phyloP scores from a whole-genome alignment of 805 yeast genomes.

The Alloascoidea hylecoeti region DNA sequence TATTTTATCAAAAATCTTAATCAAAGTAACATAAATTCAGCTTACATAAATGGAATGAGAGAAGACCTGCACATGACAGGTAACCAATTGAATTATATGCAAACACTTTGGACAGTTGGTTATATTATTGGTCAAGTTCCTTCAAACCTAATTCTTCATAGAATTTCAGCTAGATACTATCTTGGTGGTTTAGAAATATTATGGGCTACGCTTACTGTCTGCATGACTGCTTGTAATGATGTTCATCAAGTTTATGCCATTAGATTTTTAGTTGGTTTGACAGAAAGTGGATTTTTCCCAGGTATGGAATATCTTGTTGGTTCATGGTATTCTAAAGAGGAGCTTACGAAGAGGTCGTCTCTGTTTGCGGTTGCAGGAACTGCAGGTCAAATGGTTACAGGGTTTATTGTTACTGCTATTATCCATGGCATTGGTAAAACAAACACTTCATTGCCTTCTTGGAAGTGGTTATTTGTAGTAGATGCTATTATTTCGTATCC shows the following conservation, averaged over 20 bases:
- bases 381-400: conserved; percentile 32
- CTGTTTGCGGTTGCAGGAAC: conserved; percentile 15
- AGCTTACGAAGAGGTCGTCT: conserved; percentile 15
- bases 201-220: conserved; percentile 30
- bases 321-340: conserved; percentile 17
- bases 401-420: conserved; percentile 44
- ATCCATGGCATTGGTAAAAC: conserved; percentile 18
- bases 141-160: conserved; percentile 22
- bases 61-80: conserved; percentile 25
- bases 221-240: conserved; percentile 13
- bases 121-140: conserved; percentile 39
- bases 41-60: conserved; percentile 32
- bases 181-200: conserved; percentile 27
- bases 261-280: conserved; percentile 16
- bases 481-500: conserved; percentile 30
- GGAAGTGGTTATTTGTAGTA: conserved; percentile 31
- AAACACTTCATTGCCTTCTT: conserved; percentile 17
- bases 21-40: conserved; percentile 26
- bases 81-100: conserved; percentile 29
- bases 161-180: conserved; percentile 27
- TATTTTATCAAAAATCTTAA: conserved; percentile 31
- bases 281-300: conserved; percentile 18
- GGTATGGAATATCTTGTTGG: conserved; percentile 16
- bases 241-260: conserved; percentile 6
- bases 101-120: conserved; percentile 33